Percentiles rank a stretch among this genome's conserved stretches.
phyloP scores from a whole-genome alignment of 2,329 filamentous ascomycete genomes.

The Fusarium pseudocircinatum region DNA sequence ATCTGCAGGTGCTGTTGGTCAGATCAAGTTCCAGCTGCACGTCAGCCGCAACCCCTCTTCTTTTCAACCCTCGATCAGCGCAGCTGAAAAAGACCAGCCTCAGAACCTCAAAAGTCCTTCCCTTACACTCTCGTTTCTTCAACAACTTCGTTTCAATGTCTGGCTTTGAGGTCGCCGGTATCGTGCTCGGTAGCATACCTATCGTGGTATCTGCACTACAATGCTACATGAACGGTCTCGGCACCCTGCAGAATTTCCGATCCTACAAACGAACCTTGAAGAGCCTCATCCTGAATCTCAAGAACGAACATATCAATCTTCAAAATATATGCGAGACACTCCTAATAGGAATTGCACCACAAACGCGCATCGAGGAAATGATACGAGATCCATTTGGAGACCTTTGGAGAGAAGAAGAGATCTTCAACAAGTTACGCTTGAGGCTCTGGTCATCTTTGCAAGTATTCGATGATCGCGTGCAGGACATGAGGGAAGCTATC shows the following conservation, averaged over 20 bases:
- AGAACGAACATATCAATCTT: background rate
- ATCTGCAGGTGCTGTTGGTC: background rate
- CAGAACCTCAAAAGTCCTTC: rapidly evolving
- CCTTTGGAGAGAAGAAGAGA: background rate
- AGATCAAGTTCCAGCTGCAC: background rate
- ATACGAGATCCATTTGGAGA: background rate
- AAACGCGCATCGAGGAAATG: background rate
- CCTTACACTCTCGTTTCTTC: rapidly evolving
- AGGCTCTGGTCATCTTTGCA: background rate
- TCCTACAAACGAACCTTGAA: background rate
- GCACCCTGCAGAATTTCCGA: background rate
- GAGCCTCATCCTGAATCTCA: background rate
- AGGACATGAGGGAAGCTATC: background rate
- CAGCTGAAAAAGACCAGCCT: rapidly evolving
- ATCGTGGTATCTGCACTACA: background rate
- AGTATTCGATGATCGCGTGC: background rate
- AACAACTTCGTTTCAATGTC: background rate
- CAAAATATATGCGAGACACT: conserved; percentile 11
- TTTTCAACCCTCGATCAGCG: background rate
- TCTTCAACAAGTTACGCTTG: rapidly evolving
- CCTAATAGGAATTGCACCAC: background rate
- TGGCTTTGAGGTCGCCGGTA: background rate
- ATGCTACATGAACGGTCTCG: background rate
- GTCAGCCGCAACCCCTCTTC: conserved; percentile 4
- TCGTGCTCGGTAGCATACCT: background rate